Evolutionary conservation across 2,329 filamentous ascomycete genomes (phyloP).

Genomic region (Fusarium citri): DNA sequence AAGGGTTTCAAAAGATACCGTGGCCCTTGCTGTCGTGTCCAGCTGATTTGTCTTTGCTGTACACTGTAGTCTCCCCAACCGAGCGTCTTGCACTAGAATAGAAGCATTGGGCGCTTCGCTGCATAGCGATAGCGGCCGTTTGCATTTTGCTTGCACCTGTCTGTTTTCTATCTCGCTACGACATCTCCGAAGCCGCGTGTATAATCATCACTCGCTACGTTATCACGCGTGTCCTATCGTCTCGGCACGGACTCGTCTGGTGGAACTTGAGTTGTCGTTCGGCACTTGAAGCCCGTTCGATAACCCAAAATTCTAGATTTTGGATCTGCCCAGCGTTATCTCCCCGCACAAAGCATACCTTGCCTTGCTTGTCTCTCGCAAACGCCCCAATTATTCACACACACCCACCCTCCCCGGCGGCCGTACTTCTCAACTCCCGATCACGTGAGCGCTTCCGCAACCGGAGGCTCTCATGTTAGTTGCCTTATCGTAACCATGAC

Average conservation of each 20-base stretch:
- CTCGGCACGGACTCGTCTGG: constrained; percentile 9
- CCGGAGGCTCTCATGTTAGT: constrained; percentile 37
- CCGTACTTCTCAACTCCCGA: constrained; percentile 10
- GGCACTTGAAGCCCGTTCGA: constrained; percentile 36
- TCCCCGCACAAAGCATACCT: constrained; percentile 17
- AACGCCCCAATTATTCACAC: constrained; percentile 16
- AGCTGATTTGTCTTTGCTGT: constrained; percentile 19
- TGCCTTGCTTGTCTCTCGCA: background rate
- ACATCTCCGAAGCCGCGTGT: constrained; percentile 21
- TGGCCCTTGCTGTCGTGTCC: background rate
- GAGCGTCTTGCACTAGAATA: background rate
- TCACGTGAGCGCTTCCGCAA: constrained; percentile 40
- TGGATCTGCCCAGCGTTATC: constrained; percentile 26
- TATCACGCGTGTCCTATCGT: constrained; percentile 33
- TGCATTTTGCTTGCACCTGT: background rate
- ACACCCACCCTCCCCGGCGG: constrained; percentile 27
- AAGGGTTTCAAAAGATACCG: constrained; percentile 2
- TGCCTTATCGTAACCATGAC: constrained; percentile 37
- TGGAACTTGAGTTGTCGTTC: constrained; percentile 6
- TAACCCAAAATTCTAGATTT: constrained; percentile 18
- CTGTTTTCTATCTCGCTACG: background rate
- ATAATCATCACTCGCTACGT: background rate
- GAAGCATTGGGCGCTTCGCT: background rate
- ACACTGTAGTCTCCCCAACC: constrained; percentile 7
- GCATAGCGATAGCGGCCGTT: constrained; percentile 16